These are phyloP conservation scores for Penicillium bialowiezense DNA, from an alignment of 495 filamentous ascomycete genomes.

Conservation along the genomic window DNA sequence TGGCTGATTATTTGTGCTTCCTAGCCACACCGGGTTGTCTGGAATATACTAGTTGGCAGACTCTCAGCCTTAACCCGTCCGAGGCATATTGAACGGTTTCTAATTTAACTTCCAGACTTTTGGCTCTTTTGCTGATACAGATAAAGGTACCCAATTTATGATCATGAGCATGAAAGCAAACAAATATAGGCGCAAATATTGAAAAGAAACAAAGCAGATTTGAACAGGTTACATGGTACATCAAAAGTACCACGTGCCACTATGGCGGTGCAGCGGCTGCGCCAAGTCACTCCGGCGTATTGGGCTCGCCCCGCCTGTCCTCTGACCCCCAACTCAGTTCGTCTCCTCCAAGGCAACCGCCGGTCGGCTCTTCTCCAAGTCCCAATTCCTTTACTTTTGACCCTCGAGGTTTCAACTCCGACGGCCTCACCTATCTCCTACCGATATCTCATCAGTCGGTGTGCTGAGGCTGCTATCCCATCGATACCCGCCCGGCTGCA, in stretches of 20 bases:
- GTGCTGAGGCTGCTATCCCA: slow-evolving; percentile 12
- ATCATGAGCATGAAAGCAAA: no score
- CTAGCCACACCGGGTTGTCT: no score
- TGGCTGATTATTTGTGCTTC: no score
- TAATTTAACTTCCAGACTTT: no score
- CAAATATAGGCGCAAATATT: no score
- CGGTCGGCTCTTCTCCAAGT: slow-evolving; percentile 24
- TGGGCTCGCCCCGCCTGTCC: slow-evolving; percentile 16
- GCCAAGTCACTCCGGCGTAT: slow-evolving; percentile 19
- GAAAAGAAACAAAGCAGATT: no score
- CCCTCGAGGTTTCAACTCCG: neutral
- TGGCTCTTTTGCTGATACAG: no score
- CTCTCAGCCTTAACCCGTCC: no score
- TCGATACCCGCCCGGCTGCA: slow-evolving; percentile 23
- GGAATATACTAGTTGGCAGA: no score
- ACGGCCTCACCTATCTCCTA: neutral
- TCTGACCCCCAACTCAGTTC: slow-evolving; percentile 9
- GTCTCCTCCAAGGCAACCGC: slow-evolving; percentile 28
- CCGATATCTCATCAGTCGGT: slow-evolving; percentile 11
- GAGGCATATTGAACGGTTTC: no score
- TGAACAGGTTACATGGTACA: slow-evolving; percentile 15
- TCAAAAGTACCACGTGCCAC: slow-evolving; percentile 22
- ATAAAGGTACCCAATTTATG: no score
- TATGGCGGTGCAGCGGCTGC: slow-evolving; percentile 11
- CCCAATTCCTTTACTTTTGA: neutral